Percentiles rank a stretch among this genome's conserved stretches.
These are phyloP conservation scores for Epithemia pelagica DNA, from an alignment of 108 stramenopile genomes.

Conservation along the genomic window DNA sequence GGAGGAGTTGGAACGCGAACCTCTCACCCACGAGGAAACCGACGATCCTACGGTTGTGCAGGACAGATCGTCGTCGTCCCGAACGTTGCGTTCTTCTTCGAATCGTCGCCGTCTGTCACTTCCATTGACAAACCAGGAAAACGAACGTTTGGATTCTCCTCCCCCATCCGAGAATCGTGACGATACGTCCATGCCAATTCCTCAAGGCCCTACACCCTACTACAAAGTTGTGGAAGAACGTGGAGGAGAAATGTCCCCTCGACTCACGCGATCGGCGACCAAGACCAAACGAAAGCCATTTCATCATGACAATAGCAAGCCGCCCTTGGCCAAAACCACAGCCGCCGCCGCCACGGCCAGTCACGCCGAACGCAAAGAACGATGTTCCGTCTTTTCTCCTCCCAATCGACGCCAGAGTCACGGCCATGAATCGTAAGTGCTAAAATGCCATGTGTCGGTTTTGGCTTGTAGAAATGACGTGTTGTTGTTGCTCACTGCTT, in stretches of 20 bases:
- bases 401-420: too few relatives aligned
- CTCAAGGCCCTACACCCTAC: conserved; percentile 3
- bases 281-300: background rate
- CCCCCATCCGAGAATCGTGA: background rate
- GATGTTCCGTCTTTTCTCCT: conserved; percentile 14
- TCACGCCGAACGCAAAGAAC: background rate
- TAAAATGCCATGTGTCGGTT: too few relatives aligned
- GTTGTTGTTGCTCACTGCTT: too few relatives aligned
- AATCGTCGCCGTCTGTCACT: too few relatives aligned
- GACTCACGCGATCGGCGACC: conserved; percentile 7
- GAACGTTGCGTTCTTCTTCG: background rate
- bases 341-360: too few relatives aligned
- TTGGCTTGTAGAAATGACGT: too few relatives aligned
- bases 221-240: conserved; percentile 7
- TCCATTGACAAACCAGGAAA: background rate
- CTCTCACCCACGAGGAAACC: too few relatives aligned
- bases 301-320: background rate
- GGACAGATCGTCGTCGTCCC: background rate
- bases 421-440: too few relatives aligned
- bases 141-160: background rate
- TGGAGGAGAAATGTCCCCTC: conserved; percentile 14
- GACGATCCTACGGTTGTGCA: background rate
- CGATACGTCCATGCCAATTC: background rate
- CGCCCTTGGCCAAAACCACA: background rate
- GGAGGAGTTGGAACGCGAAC: too few relatives aligned